Percentiles rank a stretch among this genome's conserved stretches.
Evolutionary conservation across 257 asterid genomes (phyloP).

Genomic region (Fraxinus anomala): DNA sequence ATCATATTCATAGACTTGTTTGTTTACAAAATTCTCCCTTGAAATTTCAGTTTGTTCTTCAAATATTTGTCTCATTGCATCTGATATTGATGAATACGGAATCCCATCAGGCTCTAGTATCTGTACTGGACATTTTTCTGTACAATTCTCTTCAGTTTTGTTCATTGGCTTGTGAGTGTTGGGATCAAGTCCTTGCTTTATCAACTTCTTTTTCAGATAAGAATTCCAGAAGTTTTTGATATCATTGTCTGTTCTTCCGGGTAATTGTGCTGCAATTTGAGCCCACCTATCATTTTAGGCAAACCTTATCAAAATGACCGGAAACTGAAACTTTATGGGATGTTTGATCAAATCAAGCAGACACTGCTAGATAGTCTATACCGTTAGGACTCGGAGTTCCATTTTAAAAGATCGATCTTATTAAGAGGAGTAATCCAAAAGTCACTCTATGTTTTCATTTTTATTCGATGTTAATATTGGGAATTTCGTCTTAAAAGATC

Average conservation of each 20-base stretch:
- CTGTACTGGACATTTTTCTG: slow-evolving; percentile 27
- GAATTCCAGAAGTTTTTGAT: slow-evolving; percentile 87
- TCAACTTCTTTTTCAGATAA: slow-evolving; percentile 68
- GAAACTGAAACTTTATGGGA: background rate
- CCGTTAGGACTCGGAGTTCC: too few species aligned
- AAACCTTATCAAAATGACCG: background rate
- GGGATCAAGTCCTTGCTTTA: slow-evolving; percentile 83
- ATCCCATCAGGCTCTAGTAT: slow-evolving; percentile 29
- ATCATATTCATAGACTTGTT: slow-evolving; percentile 47
- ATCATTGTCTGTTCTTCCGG: slow-evolving; percentile 90
- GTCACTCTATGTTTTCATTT: too few species aligned
- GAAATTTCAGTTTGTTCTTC: slow-evolving; percentile 28
- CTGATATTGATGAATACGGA: slow-evolving; percentile 35
- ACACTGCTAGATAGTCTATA: background rate
- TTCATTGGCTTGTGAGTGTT: slow-evolving; percentile 61
- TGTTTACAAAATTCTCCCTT: slow-evolving; percentile 25
- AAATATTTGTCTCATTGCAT: slow-evolving; percentile 25
- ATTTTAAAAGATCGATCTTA: too few species aligned
- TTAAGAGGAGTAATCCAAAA: too few species aligned
- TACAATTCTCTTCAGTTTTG: slow-evolving; percentile 14
- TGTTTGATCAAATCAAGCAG: background rate
- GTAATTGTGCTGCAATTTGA: slow-evolving; percentile 78
- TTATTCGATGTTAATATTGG: too few species aligned
- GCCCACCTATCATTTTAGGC: slow-evolving; percentile 65
- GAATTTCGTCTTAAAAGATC: too few species aligned